Evolutionary conservation across 1,139 yeast genomes (phyloP).

Genomic region (Kurtzmaniella quercitrusa): DNA sequence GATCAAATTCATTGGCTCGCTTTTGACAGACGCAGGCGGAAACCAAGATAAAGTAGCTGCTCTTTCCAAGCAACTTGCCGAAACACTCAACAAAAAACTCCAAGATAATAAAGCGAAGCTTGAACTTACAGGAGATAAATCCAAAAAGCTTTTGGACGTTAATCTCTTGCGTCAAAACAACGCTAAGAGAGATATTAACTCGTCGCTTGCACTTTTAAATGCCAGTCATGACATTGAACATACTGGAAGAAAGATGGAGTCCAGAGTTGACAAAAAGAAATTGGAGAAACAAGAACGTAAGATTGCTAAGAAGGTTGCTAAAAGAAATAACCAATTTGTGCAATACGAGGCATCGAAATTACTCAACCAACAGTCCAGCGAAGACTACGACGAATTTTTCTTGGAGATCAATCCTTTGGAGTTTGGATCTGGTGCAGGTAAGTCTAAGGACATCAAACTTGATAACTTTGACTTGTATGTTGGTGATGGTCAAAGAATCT

Average conservation of each 20-base stretch:
- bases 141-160: conserved; percentile 73
- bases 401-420: conserved; percentile 93
- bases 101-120: conserved; percentile 68
- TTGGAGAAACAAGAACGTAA: conserved; percentile 95
- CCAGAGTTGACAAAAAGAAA: conserved; percentile 93
- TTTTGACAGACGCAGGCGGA: conserved; percentile 83
- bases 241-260: conserved; percentile 86
- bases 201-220: conserved; percentile 67
- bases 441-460: conserved; percentile 89
- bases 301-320: conserved; percentile 94
- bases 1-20: conserved; percentile 56
- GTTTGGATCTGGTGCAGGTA: conserved; percentile 86
- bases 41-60: conserved; percentile 46
- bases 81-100: conserved; percentile 52
- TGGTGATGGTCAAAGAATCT: conserved; percentile 91
- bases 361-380: conserved; percentile 56
- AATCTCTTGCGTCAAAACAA: conserved; percentile 54
- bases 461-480: conserved; percentile 92
- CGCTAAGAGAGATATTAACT: conserved; percentile 68
- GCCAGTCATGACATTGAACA: conserved; percentile 85
- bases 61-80: conserved; percentile 42
- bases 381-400: conserved; percentile 91
- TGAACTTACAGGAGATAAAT: conserved; percentile 70
- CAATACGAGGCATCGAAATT: conserved; percentile 91
- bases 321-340: conserved; percentile 83